A percentile compares a stretch with the other conserved stretches of the same genome.
Conservation (phyloP, 2,329 filamentous ascomycete genomes). For the Fusarium nematophilum region DNA sequence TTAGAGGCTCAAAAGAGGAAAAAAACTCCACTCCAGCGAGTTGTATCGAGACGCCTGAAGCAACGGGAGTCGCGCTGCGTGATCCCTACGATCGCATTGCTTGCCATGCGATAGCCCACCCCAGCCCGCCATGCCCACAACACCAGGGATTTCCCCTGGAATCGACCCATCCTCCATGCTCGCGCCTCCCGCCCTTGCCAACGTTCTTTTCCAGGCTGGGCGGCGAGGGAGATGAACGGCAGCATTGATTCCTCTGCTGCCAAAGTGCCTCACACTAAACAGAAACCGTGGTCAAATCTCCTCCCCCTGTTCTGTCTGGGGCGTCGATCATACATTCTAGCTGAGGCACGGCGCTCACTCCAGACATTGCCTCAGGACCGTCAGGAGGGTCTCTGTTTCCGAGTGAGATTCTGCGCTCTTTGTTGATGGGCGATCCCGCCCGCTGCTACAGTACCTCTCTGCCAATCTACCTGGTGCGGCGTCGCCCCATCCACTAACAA, state of each 20-base stretch:
- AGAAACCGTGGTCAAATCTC: conserved; percentile 34
- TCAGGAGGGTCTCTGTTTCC: conserved; percentile 20
- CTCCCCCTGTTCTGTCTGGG: conserved; percentile 28
- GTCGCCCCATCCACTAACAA: conserved; percentile 4
- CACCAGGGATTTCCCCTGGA: conserved; percentile 29
- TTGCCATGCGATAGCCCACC: conserved; percentile 24
- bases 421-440: background rate
- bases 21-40: conserved; percentile 33
- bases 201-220: conserved; percentile 4
- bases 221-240: conserved; percentile 13
- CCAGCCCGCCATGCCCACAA: conserved; percentile 4
- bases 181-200: conserved; percentile 13
- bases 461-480: conserved; percentile 11
- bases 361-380: conserved; percentile 29
- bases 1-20: background rate
- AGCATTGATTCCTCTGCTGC: conserved; percentile 41
- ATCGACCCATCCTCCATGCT: conserved; percentile 29
- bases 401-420: background rate
- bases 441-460: background rate
- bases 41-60: conserved; percentile 2
- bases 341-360: conserved; percentile 38
- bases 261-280: conserved; percentile 36
- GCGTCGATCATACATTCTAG: conserved; percentile 46
- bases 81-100: conserved; percentile 19
- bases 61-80: conserved; percentile 26